Percentiles rank a stretch among this genome's conserved stretches.
phyloP scores from a whole-genome alignment of 163 green algal species.

The Scenedesmus sp. region DNA sequence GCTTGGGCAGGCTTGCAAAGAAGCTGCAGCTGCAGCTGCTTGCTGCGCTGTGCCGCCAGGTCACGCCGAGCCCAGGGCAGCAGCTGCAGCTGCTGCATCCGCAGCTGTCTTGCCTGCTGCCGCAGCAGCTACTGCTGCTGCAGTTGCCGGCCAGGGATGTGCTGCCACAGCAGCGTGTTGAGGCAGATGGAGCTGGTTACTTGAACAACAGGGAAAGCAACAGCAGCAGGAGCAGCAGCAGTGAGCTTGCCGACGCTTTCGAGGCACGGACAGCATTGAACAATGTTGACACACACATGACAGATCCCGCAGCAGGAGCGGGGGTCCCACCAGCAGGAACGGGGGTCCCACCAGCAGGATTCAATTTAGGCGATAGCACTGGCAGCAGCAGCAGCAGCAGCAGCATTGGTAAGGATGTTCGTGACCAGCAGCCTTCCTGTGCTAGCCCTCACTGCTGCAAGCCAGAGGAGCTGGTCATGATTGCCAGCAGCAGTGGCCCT shows the following conservation, averaged over 20 bases:
- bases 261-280: neutral
- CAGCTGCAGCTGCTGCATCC: constrained; percentile 28
- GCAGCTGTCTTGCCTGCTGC: constrained; percentile 1
- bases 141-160: neutral
- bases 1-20: neutral
- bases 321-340: neutral
- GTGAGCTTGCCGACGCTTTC: neutral
- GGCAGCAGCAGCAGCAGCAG: neutral
- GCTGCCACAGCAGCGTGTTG: neutral
- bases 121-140: constrained; percentile 18
- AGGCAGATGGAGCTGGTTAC: neutral
- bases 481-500: neutral
- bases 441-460: neutral
- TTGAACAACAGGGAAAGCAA: neutral
- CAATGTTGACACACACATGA: neutral
- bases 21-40: constrained; percentile 44
- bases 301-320: neutral
- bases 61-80: neutral
- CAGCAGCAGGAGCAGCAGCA: neutral
- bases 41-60: constrained; percentile 27
- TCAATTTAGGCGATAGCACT: neutral
- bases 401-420: neutral
- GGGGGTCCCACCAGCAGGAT: neutral
- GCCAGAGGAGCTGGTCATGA: neutral
- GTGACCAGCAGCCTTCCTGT: neutral